Evolutionary conservation across 2,329 filamentous ascomycete species (phyloP).

Genomic region (Talaromyces verruculosus): DNA sequence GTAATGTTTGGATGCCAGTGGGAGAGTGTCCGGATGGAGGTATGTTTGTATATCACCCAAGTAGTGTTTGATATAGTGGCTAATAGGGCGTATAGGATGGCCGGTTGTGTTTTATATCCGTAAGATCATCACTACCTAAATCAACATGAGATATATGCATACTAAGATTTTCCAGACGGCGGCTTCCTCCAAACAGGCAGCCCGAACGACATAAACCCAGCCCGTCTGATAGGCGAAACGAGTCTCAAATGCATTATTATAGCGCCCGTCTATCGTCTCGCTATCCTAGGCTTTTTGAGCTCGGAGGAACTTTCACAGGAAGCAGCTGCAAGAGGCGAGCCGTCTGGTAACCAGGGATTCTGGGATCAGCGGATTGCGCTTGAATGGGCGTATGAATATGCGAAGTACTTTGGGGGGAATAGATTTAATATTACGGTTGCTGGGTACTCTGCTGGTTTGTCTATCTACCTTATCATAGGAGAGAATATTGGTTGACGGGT

Average conservation of each 20-base stretch:
- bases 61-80: background rate
- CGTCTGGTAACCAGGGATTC: slow-evolving; percentile 55
- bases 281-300: slow-evolving; percentile 58
- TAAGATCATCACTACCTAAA: slow-evolving; percentile 29
- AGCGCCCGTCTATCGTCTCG: slow-evolving; percentile 57
- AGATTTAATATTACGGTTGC: slow-evolving; percentile 53
- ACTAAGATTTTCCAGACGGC: slow-evolving; percentile 42
- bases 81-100: slow-evolving; percentile 45
- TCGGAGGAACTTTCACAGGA: slow-evolving; percentile 50
- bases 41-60: slow-evolving; percentile 19
- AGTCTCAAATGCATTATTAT: slow-evolving; percentile 53
- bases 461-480: background rate
- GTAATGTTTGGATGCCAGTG: slow-evolving; percentile 56
- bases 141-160: background rate
- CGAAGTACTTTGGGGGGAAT: slow-evolving; percentile 54
- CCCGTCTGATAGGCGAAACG: slow-evolving; percentile 52
- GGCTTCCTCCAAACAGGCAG: slow-evolving; percentile 59
- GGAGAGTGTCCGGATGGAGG: slow-evolving; percentile 44
- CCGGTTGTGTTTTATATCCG: slow-evolving; percentile 60
- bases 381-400: slow-evolving; percentile 56
- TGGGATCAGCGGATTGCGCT: slow-evolving; percentile 59
- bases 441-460: slow-evolving; percentile 56
- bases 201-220: slow-evolving; percentile 50
- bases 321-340: slow-evolving; percentile 34
- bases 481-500: background rate